Conservation (phyloP, 768 basidiomycete genomes). For the Tricholoma matsutake region DNA sequence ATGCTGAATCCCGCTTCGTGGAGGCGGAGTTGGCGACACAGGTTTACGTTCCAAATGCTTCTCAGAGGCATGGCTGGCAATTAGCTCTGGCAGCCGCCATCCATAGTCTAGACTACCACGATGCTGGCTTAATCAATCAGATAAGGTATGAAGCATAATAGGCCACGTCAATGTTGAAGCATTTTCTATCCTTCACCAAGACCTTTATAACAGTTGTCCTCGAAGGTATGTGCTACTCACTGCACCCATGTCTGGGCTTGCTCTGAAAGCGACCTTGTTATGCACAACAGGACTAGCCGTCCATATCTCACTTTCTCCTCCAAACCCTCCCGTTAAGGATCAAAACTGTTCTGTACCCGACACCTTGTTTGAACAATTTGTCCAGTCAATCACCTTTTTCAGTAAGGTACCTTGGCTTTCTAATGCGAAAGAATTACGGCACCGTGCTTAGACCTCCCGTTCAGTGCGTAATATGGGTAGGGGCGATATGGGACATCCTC, state of each 20-base stretch:
- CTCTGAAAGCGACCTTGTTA: slow-evolving; percentile 22
- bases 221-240: background rate
- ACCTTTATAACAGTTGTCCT: background rate
- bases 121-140: background rate
- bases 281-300: slow-evolving; percentile 31
- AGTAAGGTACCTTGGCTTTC: slow-evolving; percentile 28
- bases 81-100: background rate
- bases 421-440: background rate
- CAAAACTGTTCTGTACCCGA: slow-evolving; percentile 30
- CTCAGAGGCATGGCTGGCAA: background rate
- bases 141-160: background rate
- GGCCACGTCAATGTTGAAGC: background rate
- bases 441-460: background rate
- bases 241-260: slow-evolving; percentile 6
- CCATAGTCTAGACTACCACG: background rate
- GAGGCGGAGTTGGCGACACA: background rate
- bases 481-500: slow-evolving; percentile 18
- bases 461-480: slow-evolving; percentile 30
- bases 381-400: slow-evolving; percentile 35
- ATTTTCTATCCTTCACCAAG: background rate
- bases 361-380: slow-evolving; percentile 33
- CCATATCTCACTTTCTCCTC: slow-evolving; percentile 36
- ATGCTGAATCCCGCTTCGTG: background rate
- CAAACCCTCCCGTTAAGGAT: slow-evolving; percentile 35
- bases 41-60: background rate